Conservation (phyloP, 768 basidiomycete species). For the Lentinula sp. region DNA sequence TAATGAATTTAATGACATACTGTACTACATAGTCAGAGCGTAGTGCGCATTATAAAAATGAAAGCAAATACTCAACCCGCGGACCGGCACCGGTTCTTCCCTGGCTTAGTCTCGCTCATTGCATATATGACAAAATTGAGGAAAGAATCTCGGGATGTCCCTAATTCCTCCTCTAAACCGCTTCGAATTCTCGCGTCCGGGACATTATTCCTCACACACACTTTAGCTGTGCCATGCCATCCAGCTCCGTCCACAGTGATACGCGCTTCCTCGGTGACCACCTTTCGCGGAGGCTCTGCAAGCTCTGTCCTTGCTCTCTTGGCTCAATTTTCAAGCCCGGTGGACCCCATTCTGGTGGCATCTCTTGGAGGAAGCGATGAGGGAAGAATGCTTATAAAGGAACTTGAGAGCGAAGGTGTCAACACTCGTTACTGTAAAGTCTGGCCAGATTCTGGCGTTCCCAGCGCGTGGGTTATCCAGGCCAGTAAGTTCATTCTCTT, state of each 20-base stretch:
- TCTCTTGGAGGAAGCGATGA: constrained; percentile 70
- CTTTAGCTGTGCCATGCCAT: constrained; percentile 53
- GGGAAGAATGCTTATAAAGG: constrained; percentile 52
- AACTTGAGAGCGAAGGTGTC: constrained; percentile 63
- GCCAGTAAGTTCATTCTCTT: constrained; percentile 38
- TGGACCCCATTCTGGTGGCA: constrained; percentile 67
- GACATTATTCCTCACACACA: constrained; percentile 75
- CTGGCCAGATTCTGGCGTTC: constrained; percentile 67
- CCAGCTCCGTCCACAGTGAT: constrained; percentile 51
- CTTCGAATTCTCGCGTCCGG: constrained; percentile 75
- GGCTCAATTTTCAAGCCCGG: constrained; percentile 55
- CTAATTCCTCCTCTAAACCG: constrained; percentile 24
- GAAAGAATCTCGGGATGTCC: constrained; percentile 29
- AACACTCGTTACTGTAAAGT: constrained; percentile 70
- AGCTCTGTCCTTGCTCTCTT: constrained; percentile 63
- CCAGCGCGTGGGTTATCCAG: constrained; percentile 77
- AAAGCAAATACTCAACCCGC: too few relatives aligned
- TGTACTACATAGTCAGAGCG: too few relatives aligned
- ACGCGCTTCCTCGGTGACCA: constrained; percentile 68
- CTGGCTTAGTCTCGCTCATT: too few relatives aligned
- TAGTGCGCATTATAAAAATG: too few relatives aligned
- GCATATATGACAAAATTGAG: constrained; percentile 39
- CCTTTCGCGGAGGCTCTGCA: constrained; percentile 67
- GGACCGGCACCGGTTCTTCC: too few relatives aligned
- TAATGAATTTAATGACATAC: too few relatives aligned